Evolutionary conservation across 2,329 filamentous ascomycete genomes (phyloP).

Genomic region (Pseudogymnoascus sp.): DNA sequence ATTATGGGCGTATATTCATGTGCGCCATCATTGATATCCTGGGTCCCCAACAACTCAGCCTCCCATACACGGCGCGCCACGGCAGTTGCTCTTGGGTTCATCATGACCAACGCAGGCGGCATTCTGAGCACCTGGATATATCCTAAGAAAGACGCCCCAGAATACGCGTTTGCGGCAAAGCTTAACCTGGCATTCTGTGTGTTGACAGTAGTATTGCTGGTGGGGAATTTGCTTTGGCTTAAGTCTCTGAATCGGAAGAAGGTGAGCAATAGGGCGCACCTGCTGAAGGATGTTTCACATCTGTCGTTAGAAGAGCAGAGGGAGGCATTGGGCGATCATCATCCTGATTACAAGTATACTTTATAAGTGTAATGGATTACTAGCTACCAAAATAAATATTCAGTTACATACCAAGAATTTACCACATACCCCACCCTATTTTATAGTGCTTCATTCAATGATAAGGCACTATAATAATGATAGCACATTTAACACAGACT

Average conservation of each 20-base stretch:
- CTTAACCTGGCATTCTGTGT: neutral
- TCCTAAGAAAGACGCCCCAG: neutral
- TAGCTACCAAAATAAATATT: neutral
- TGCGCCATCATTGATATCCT: slow-evolving; percentile 5
- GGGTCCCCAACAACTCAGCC: slow-evolving; percentile 7
- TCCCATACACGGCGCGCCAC: slow-evolving; percentile 7
- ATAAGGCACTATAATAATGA: neutral
- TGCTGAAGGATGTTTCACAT: neutral
- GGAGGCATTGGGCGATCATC: neutral
- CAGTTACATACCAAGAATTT: neutral
- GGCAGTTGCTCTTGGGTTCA: slow-evolving; percentile 1
- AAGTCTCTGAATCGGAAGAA: neutral
- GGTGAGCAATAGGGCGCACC: neutral
- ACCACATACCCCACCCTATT: neutral
- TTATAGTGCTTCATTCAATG: neutral
- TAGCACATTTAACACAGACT: neutral
- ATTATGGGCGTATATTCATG: slow-evolving; percentile 3
- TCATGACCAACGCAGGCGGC: slow-evolving; percentile 10
- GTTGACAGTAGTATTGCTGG: neutral
- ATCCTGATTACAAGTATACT: slow-evolving; percentile 9
- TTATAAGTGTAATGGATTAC: neutral
- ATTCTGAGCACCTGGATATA: slow-evolving; percentile 11
- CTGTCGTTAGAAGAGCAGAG: neutral
- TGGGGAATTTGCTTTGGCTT: neutral
- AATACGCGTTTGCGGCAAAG: neutral